Evolutionary conservation across 768 basidiomycete genomes (phyloP).

Genomic region (Leucocoprinus sp.): DNA sequence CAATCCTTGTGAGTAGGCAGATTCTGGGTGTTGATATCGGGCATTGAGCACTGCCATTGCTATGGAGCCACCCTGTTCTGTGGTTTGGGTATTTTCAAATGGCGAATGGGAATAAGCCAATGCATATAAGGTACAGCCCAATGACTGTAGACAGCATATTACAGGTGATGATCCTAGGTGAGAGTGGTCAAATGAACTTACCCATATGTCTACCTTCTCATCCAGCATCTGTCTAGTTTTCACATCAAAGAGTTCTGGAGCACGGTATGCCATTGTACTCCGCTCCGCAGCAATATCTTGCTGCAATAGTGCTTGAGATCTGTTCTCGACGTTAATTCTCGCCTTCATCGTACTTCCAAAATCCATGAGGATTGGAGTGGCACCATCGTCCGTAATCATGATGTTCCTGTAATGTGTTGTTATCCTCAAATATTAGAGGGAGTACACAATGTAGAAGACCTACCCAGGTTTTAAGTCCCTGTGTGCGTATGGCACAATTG

Average conservation of each 20-base stretch:
- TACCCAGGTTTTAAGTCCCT: constrained; percentile 95
- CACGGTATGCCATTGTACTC: constrained; percentile 97
- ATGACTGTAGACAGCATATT: constrained; percentile 48
- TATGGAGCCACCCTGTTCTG: constrained; percentile 92
- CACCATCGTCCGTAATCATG: constrained; percentile 92
- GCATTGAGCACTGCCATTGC: constrained; percentile 97
- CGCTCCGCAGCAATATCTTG: constrained; percentile 98
- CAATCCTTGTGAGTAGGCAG: constrained; percentile 80
- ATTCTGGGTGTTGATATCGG: constrained; percentile 82
- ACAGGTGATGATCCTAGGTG: constrained; percentile 1
- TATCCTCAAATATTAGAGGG: not conserved
- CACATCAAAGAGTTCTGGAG: constrained; percentile 96
- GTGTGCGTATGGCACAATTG: constrained; percentile 87
- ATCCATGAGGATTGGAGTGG: constrained; percentile 91
- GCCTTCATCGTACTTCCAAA: constrained; percentile 91
- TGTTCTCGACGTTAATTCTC: constrained; percentile 69
- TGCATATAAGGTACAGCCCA: constrained; percentile 92
- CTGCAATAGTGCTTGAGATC: constrained; percentile 82
- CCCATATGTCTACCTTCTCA: constrained; percentile 97
- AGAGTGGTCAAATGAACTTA: constrained; percentile 30
- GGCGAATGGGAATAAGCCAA: constrained; percentile 94
- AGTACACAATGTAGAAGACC: constrained; percentile 19
- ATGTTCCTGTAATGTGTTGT: constrained; percentile 56
- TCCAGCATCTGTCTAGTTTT: constrained; percentile 83
- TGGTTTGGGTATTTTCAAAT: constrained; percentile 88